A percentile compares a stretch with the other conserved stretches of the same genome.
Conservation (phyloP, 2,329 filamentous ascomycete species). For the Pseudocercospora crystallina region DNA sequence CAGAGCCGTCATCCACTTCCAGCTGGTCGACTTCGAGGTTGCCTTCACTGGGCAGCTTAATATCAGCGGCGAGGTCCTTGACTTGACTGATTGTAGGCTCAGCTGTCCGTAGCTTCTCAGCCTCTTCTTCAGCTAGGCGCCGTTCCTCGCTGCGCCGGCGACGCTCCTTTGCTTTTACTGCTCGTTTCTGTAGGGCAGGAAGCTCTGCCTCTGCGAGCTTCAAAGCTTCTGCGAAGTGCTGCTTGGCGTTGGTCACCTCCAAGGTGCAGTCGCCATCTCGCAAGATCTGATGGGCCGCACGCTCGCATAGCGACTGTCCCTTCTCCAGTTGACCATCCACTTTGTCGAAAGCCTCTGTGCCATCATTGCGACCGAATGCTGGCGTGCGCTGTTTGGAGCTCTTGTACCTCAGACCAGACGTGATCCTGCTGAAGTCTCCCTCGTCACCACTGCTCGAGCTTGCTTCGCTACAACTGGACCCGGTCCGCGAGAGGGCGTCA, state of each 20-base stretch:
- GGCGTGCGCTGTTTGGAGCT: slow-evolving; percentile 14
- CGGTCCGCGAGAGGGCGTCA: slow-evolving; percentile 45
- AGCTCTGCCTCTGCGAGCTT: slow-evolving; percentile 44
- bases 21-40: slow-evolving; percentile 22
- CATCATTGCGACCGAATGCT: slow-evolving; percentile 20
- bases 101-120: slow-evolving; percentile 7
- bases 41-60: slow-evolving; percentile 11
- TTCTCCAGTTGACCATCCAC: slow-evolving; percentile 77
- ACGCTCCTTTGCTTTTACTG: slow-evolving; percentile 27
- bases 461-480: slow-evolving; percentile 34
- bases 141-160: slow-evolving; percentile 26
- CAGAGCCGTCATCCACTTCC: slow-evolving; percentile 21
- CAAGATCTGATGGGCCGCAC: slow-evolving; percentile 85
- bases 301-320: slow-evolving; percentile 79
- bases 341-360: slow-evolving; percentile 51
- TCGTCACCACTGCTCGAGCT: slow-evolving; percentile 37
- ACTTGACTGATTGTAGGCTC: background rate
- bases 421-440: slow-evolving; percentile 32
- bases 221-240: slow-evolving; percentile 63
- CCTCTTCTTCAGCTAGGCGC: slow-evolving; percentile 22
- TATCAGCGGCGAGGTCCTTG: slow-evolving; percentile 9
- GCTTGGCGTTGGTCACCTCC: slow-evolving; percentile 70
- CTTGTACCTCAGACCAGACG: slow-evolving; percentile 38
- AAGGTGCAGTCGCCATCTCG: slow-evolving; percentile 80
- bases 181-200: slow-evolving; percentile 22